Percentiles rank a stretch among this genome's conserved stretches.
These are phyloP conservation scores for Vitis hybrid DNA, from an alignment of 177 flowering plant species.

Conservation along the genomic window DNA sequence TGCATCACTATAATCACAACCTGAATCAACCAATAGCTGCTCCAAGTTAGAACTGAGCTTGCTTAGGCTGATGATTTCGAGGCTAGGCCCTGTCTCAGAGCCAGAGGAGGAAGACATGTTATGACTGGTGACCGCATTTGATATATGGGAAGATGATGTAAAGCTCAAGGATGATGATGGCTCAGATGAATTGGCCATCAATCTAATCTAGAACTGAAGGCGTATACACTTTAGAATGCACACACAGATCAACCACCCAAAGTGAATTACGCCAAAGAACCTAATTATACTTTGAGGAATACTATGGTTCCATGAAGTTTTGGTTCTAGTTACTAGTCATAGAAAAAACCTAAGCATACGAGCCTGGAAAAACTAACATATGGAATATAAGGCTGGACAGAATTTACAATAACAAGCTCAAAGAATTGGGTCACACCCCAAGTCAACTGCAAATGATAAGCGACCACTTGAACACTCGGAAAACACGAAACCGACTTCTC, in stretches of 20 bases:
- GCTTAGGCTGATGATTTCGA: slow-evolving; percentile 48
- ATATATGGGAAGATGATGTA: slow-evolving; percentile 51
- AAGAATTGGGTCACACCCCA: background rate
- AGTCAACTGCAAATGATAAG: background rate
- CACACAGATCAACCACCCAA: background rate
- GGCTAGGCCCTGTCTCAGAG: slow-evolving; percentile 36
- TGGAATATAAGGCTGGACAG: background rate
- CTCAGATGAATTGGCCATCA: slow-evolving; percentile 47
- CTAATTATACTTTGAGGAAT: background rate
- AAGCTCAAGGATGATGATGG: slow-evolving; percentile 61
- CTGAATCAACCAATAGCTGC: slow-evolving; percentile 44
- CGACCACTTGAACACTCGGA: background rate
- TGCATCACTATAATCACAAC: slow-evolving; percentile 55
- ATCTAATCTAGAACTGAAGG: background rate
- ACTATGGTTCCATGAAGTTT: background rate
- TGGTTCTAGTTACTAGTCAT: background rate
- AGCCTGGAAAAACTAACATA: background rate
- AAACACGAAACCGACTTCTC: background rate
- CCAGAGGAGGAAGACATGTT: slow-evolving; percentile 19
- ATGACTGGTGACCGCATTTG: slow-evolving; percentile 47
- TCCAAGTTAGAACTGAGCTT: slow-evolving; percentile 64
- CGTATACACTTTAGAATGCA: slow-evolving; percentile 1
- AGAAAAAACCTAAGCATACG: background rate
- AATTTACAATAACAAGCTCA: background rate
- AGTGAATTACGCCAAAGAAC: background rate